Evolutionary conservation across 257 asterid genomes (phyloP).

Genomic region (Solanum ossicruentum): DNA sequence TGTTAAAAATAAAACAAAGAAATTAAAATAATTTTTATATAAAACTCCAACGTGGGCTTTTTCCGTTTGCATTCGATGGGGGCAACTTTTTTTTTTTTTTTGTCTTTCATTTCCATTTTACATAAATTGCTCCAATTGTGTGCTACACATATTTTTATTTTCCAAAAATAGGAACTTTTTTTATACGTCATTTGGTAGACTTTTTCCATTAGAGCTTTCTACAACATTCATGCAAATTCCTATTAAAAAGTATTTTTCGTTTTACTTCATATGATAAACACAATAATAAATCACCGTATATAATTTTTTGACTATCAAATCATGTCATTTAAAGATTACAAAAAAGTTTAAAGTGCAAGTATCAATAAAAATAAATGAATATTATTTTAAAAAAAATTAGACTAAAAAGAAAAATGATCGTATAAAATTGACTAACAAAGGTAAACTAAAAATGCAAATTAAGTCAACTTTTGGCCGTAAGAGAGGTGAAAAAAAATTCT

Average conservation of each 20-base stretch:
- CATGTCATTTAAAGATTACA: background rate
- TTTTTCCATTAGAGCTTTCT: background rate
- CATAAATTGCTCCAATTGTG: background rate
- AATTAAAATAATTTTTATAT: too few species aligned
- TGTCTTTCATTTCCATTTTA: background rate
- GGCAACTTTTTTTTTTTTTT: background rate
- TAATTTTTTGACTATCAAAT: background rate
- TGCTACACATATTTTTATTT: background rate
- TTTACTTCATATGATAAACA: too few species aligned
- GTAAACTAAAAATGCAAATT: too few species aligned
- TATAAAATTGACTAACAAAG: too few species aligned
- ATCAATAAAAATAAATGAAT: background rate
- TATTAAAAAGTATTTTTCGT: background rate
- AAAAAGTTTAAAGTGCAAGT: background rate
- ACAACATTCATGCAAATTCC: background rate
- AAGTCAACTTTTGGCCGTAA: too few species aligned
- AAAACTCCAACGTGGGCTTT: background rate
- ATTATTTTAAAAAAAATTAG: too few species aligned
- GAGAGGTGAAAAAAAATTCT: background rate
- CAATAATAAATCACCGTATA: too few species aligned
- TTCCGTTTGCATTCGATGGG: background rate
- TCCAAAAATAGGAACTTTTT: background rate
- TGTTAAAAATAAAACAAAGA: too few species aligned
- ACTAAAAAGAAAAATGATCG: too few species aligned
- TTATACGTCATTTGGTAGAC: background rate